Percentiles rank a stretch among this genome's conserved stretches.
phyloP scores from a whole-genome alignment of 768 basidiomycete genomes.

The Trametopsis cervina region DNA sequence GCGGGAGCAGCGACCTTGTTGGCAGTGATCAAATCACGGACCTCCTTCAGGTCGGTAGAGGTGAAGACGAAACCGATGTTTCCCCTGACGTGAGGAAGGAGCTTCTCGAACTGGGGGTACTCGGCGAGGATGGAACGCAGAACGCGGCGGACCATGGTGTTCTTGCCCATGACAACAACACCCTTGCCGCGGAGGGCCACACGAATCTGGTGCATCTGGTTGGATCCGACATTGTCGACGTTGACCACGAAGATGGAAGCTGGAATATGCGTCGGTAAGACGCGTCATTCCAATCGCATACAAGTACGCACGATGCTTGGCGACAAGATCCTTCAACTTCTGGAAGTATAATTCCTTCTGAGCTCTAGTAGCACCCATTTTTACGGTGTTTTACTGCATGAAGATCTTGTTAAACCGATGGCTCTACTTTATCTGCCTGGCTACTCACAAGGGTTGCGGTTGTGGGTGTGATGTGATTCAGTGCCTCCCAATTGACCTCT shows the following conservation, averaged over 20 bases:
- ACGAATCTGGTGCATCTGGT: slow-evolving; percentile 99
- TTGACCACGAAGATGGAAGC: slow-evolving; percentile 99
- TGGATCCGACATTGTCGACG: slow-evolving; percentile 99
- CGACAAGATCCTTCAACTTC: slow-evolving; percentile 90
- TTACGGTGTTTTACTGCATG: slow-evolving; percentile 23
- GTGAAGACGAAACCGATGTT: slow-evolving; percentile 99
- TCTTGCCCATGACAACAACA: slow-evolving; percentile 98
- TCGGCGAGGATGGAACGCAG: slow-evolving; percentile 87
- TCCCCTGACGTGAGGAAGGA: slow-evolving; percentile 92
- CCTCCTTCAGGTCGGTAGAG: slow-evolving; percentile 81
- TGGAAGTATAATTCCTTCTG: slow-evolving; percentile 89
- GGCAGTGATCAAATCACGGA: slow-evolving; percentile 87
- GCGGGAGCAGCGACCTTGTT: slow-evolving; percentile 99
- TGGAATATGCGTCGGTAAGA: slow-evolving; percentile 25
- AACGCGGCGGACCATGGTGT: slow-evolving; percentile 99
- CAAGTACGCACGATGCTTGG: slow-evolving; percentile 70
- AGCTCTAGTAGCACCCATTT: slow-evolving; percentile 87
- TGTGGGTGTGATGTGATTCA: slow-evolving; percentile 27
- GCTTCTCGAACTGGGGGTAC: slow-evolving; percentile 89
- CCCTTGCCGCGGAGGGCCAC: slow-evolving; percentile 93
- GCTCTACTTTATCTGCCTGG: neutral
- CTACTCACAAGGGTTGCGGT: slow-evolving; percentile 23
- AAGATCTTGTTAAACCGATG: slow-evolving; percentile 8
- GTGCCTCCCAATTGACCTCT: slow-evolving; percentile 96
- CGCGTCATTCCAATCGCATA: neutral